Evolutionary conservation across 2,329 filamentous ascomycete species (phyloP).

Genomic region (Rutstroemia sp.): DNA sequence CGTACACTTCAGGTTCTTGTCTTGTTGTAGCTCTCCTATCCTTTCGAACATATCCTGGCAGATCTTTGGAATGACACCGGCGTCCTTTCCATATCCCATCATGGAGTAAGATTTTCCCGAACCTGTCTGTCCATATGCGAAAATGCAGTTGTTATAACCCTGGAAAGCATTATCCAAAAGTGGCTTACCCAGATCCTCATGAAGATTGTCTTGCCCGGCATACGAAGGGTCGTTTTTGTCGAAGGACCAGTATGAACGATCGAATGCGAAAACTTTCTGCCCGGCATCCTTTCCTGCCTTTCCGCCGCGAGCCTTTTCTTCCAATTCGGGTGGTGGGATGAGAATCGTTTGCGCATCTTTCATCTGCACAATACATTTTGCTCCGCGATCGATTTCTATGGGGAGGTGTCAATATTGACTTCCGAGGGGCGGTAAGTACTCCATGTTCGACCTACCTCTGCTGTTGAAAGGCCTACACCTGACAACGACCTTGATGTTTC

Average conservation of each 20-base stretch:
- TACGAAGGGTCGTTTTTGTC: constrained; percentile 73
- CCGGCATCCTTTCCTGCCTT: constrained; percentile 64
- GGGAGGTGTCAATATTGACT: constrained; percentile 10
- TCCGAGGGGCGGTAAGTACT: not conserved
- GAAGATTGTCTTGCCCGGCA: constrained; percentile 83
- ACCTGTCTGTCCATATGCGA: constrained; percentile 96
- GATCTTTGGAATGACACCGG: constrained; percentile 93
- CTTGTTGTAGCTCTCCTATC: constrained; percentile 62
- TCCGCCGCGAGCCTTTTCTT: constrained; percentile 43
- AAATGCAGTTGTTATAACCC: constrained; percentile 99
- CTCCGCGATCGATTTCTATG: constrained; percentile 77
- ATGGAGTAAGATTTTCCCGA: constrained; percentile 99
- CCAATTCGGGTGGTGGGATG: constrained; percentile 58
- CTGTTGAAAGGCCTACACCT: constrained; percentile 91
- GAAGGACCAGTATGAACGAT: constrained; percentile 98
- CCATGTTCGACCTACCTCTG: constrained; percentile 56
- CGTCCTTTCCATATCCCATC: constrained; percentile 98
- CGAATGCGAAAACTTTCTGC: constrained; percentile 87
- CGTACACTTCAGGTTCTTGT: constrained; percentile 76
- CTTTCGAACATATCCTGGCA: constrained; percentile 96
- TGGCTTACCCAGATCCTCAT: constrained; percentile 79
- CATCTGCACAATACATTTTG: constrained; percentile 98
- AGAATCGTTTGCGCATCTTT: constrained; percentile 86
- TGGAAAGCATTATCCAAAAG: constrained; percentile 96
- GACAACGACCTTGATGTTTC: constrained; percentile 99